phyloP scores from a whole-genome alignment of 169 alveolate species.

The Amoebophrya sp. region DNA sequence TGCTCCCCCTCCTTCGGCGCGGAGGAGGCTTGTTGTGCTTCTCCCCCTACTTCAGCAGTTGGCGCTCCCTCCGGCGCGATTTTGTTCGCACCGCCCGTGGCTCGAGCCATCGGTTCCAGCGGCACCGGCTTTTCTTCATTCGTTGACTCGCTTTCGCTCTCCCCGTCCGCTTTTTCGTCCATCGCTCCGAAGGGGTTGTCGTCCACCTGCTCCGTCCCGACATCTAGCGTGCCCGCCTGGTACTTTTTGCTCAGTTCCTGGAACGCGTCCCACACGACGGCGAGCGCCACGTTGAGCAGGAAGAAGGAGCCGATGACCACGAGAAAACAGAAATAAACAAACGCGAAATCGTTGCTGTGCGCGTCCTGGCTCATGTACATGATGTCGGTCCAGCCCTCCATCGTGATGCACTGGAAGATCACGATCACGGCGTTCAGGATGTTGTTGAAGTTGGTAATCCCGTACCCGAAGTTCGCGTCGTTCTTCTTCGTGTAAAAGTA shows the following conservation, averaged over 20 bases:
- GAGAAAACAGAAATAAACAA: not conserved
- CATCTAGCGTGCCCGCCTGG: no score
- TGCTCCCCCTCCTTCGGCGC: no score
- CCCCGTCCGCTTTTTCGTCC: no score
- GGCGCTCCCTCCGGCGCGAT: no score
- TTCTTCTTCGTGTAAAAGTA: no score
- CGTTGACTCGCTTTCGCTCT: no score
- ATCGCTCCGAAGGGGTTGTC: no score
- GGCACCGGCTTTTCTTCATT: no score
- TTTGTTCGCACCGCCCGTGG: no score
- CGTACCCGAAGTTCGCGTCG: not conserved
- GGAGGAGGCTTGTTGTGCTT: no score
- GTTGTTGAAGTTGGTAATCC: not conserved
- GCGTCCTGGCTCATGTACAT: conserved; percentile 33
- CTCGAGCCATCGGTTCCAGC: no score
- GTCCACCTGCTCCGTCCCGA: not conserved
- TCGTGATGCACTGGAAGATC: conserved; percentile 24
- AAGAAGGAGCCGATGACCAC: conserved; percentile 1
- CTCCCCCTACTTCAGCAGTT: no score
- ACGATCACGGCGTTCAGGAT: not conserved
- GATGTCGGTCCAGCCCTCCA: conserved; percentile 45
- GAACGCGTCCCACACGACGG: conserved; percentile 10
- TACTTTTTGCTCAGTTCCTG: not conserved
- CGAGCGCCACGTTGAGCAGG: conserved; percentile 13
- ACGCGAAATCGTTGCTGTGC: not conserved